Conservation (phyloP, 2,329 filamentous ascomycete genomes). For the Pseudogymnoascus sp. region DNA sequence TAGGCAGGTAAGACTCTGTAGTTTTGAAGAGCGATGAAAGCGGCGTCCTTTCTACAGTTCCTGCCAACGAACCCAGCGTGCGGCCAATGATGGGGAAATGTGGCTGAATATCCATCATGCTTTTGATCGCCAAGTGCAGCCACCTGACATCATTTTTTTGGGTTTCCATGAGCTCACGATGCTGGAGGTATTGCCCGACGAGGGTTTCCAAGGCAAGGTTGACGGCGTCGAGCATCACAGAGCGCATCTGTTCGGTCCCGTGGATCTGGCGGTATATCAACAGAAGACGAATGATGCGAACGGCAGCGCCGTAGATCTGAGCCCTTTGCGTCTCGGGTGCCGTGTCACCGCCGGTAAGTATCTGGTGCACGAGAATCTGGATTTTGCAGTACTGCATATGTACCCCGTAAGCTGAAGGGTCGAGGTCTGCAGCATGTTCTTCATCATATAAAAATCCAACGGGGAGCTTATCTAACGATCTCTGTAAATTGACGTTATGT, state of each 20-base stretch:
- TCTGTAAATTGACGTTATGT: neutral
- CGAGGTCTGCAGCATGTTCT: neutral
- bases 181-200: neutral
- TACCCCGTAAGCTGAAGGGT: neutral
- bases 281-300: constrained; percentile 7
- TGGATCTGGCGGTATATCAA: constrained; percentile 4
- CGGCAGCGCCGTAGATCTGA: neutral
- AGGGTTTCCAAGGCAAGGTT: neutral
- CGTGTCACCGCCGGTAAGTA: neutral
- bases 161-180: neutral
- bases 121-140: constrained; percentile 2
- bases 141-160: neutral
- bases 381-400: constrained; percentile 10
- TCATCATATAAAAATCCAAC: neutral
- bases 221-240: constrained; percentile 8
- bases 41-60: neutral
- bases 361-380: constrained; percentile 5
- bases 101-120: constrained; percentile 1
- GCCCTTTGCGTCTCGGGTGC: neutral
- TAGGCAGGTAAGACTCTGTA: neutral
- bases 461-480: neutral
- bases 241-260: constrained; percentile 1
- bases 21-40: neutral
- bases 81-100: constrained; percentile 9
- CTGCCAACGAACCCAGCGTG: neutral